Evolutionary conservation across 495 filamentous ascomycete genomes (phyloP), one percentile per base, ranked within the genome.

Genomic region (Neurospora sp.): DNA sequence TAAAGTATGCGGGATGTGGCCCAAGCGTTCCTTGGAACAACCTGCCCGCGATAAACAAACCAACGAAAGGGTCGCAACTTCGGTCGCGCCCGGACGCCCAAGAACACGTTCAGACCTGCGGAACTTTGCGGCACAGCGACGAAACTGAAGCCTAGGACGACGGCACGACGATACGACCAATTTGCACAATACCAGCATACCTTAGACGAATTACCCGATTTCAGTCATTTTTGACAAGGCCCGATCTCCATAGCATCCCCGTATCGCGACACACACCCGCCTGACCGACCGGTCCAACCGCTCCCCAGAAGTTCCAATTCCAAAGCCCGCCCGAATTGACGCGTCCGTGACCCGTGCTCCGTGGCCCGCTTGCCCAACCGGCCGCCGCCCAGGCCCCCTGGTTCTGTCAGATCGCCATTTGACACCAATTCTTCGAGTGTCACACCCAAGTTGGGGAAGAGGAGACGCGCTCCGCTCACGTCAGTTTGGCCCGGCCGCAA

Each of bases 31-130:
- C 3, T 35, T 9, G 45, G 70, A 69, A 48, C 74, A 73, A 20
- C 61, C 68, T 70, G 59, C 71, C 37, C 71, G 71, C 74, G 71
- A 73, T 75, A 75, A 75, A 75, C 74, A 75, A 75, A 75, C 74
- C 73, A 65, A 65, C 53, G 53, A 65, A 65, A 65, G 38, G 68
- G 71, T 68, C 71, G 71, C 69, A 70, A 48, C 74, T 73, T 73
- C 74, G 68, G 71, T 75, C 74, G 74, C 71, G 69, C 72, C 59
- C 41, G 37, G 31, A 18, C 37, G 27, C 53, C 53, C 14, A 65
- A 65, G 38, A 39, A 59, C 69, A 45, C 35, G 27, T 53, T 45
- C 16, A 41, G 40, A 41, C 70, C 65, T 20, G 72, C 3, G 22
- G 18, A 35, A 35, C 53, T 9, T 65, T 65, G 53, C 53, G 27